Percentiles rank a stretch among this genome's conserved stretches.
phyloP scores from a whole-genome alignment of 1,139 yeast species.

The Saccharomyces hybrid region DNA sequence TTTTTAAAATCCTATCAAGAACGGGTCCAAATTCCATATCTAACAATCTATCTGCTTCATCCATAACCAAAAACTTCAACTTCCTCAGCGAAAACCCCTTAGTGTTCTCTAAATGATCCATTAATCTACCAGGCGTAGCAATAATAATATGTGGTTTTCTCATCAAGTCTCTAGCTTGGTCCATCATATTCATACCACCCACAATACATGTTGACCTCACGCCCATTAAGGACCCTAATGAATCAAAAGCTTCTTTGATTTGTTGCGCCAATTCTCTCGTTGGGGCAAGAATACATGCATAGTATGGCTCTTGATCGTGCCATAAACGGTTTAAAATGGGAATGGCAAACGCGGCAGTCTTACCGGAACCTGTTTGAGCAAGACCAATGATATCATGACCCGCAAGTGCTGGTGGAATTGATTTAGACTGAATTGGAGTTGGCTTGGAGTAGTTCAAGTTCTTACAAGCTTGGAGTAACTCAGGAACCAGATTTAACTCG shows the following conservation, averaged over 20 bases:
- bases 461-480: constrained; percentile 70
- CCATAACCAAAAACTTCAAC: constrained; percentile 81
- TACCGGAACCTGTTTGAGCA: constrained; percentile 82
- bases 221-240: constrained; percentile 87
- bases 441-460: constrained; percentile 58
- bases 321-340: constrained; percentile 88
- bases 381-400: constrained; percentile 79
- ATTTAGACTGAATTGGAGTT: constrained; percentile 86
- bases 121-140: constrained; percentile 93
- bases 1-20: constrained; percentile 72
- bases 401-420: constrained; percentile 84
- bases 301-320: constrained; percentile 82
- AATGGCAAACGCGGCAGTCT: constrained; percentile 79
- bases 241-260: constrained; percentile 91
- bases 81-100: constrained; percentile 82
- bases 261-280: constrained; percentile 96
- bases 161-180: constrained; percentile 88
- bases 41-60: constrained; percentile 90
- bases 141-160: constrained; percentile 90
- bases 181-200: constrained; percentile 99
- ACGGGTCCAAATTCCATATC: constrained; percentile 98
- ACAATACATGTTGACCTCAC: constrained; percentile 78
- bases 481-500: constrained; percentile 64
- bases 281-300: constrained; percentile 87
- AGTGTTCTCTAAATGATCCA: constrained; percentile 93